Evolutionary conservation across 768 basidiomycete species (phyloP).

Genomic region (Tylopilus plumbeoviolaceoides): DNA sequence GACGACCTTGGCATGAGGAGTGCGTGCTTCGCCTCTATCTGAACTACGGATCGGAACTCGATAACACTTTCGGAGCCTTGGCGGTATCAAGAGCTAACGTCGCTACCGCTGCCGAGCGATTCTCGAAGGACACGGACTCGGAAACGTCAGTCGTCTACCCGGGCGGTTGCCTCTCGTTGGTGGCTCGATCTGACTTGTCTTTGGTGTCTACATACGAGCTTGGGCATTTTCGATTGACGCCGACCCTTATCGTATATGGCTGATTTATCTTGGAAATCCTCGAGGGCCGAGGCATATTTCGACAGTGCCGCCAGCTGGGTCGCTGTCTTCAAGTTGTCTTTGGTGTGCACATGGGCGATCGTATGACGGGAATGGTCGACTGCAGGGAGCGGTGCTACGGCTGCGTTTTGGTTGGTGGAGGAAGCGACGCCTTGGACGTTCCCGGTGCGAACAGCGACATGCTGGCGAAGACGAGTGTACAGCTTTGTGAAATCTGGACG

Average conservation of each 20-base stretch:
- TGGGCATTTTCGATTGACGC: constrained; percentile 90
- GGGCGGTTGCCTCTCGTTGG: too few relatives aligned
- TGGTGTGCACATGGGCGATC: constrained; percentile 32
- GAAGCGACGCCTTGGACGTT: constrained; percentile 58
- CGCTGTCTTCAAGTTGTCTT: constrained; percentile 56
- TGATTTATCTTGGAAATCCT: constrained; percentile 70
- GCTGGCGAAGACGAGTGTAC: constrained; percentile 91
- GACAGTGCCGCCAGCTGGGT: constrained; percentile 74
- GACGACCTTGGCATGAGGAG: too few relatives aligned
- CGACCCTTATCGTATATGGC: constrained; percentile 63
- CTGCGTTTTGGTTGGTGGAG: constrained; percentile 41
- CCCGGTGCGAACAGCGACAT: constrained; percentile 79
- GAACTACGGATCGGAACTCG: too few relatives aligned
- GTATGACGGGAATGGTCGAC: constrained; percentile 59
- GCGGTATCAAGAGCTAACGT: too few relatives aligned
- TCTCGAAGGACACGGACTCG: too few relatives aligned
- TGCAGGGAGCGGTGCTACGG: constrained; percentile 63
- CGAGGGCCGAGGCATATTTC: constrained; percentile 75
- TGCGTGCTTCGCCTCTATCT: too few relatives aligned
- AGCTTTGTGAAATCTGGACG: constrained; percentile 94
- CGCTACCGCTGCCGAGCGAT: too few relatives aligned
- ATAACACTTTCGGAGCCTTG: too few relatives aligned
- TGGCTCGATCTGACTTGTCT: constrained; percentile 96
- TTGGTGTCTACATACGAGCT: constrained; percentile 84
- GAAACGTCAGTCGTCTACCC: too few relatives aligned